These are phyloP conservation scores for Talaromyces sp. DNA, from an alignment of 2,329 filamentous ascomycete species.

Conservation along the genomic window DNA sequence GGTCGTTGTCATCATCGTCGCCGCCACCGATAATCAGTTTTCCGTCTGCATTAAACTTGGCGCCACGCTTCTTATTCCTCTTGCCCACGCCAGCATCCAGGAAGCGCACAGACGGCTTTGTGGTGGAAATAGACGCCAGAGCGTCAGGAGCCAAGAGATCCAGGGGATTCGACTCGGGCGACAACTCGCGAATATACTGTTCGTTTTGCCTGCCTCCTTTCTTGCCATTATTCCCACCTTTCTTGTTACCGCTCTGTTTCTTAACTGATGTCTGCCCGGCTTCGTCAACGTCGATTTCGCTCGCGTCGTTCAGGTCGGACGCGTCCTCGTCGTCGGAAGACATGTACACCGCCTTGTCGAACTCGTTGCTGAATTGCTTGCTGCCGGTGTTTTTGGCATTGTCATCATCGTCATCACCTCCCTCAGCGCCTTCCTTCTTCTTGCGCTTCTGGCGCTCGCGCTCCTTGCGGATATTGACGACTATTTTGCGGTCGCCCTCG, in stretches of 20 bases:
- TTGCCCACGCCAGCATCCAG: conserved; percentile 30
- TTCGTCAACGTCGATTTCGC: conserved; percentile 36
- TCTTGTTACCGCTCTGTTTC: conserved; percentile 38
- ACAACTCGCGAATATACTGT: conserved; percentile 80
- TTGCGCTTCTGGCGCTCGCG: conserved; percentile 86
- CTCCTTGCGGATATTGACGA: conserved; percentile 91
- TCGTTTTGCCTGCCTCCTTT: conserved; percentile 14
- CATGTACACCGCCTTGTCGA: conserved; percentile 87
- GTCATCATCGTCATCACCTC: conserved; percentile 46
- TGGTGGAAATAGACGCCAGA: conserved; percentile 87
- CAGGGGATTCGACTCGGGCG: conserved; percentile 80
- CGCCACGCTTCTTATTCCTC: conserved; percentile 34
- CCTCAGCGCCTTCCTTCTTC: conserved; percentile 61
- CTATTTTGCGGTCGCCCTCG: conserved; percentile 79
- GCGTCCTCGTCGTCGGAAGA: conserved; percentile 39
- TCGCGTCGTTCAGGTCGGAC: conserved; percentile 57
- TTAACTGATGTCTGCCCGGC: conserved; percentile 19
- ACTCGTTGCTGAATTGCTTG: conserved; percentile 72
- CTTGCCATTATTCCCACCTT: neutral
- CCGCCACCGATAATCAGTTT: conserved; percentile 39
- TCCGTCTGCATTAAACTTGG: conserved; percentile 39
- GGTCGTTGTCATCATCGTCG: conserved; percentile 26
- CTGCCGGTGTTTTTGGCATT: conserved; percentile 47
- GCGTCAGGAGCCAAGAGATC: conserved; percentile 86
- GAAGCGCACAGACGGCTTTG: conserved; percentile 59